Percentiles rank a stretch among this genome's conserved stretches.
Conservation (phyloP, 2,329 filamentous ascomycete species). For the Fusarium sp. region DNA sequence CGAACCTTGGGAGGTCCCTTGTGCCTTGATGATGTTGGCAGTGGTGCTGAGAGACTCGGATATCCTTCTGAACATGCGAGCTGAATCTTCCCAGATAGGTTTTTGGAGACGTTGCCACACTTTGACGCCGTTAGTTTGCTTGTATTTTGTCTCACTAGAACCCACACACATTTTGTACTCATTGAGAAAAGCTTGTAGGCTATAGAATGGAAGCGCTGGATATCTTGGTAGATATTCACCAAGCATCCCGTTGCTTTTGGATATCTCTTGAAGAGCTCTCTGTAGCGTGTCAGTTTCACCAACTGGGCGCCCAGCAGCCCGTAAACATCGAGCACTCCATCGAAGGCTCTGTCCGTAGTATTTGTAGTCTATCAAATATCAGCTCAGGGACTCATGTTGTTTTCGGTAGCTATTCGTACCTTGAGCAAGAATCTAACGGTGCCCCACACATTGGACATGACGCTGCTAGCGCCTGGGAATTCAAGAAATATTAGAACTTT, state of each 20-base stretch:
- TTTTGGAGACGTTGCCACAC: constrained; percentile 21
- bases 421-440: background rate
- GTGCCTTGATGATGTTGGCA: background rate
- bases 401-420: background rate
- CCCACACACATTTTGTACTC: accelerated
- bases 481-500: background rate
- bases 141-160: accelerated
- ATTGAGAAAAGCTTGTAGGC: constrained; percentile 14
- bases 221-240: background rate
- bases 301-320: background rate
- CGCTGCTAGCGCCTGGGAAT: background rate
- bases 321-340: constrained; percentile 1
- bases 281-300: background rate
- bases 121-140: accelerated
- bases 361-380: background rate
- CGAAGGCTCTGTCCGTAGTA: background rate
- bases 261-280: background rate
- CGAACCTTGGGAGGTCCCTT: background rate
- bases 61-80: background rate
- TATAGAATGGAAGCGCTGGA: background rate
- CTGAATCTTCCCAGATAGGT: background rate
- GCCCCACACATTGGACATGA: constrained; percentile 2
- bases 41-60: background rate
- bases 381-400: too few relatives aligned
- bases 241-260: background rate